Evolutionary conservation across 2,329 filamentous ascomycete genomes (phyloP), one percentile per base, ranked within the genome.

Genomic region (Nothopassalora personata): DNA sequence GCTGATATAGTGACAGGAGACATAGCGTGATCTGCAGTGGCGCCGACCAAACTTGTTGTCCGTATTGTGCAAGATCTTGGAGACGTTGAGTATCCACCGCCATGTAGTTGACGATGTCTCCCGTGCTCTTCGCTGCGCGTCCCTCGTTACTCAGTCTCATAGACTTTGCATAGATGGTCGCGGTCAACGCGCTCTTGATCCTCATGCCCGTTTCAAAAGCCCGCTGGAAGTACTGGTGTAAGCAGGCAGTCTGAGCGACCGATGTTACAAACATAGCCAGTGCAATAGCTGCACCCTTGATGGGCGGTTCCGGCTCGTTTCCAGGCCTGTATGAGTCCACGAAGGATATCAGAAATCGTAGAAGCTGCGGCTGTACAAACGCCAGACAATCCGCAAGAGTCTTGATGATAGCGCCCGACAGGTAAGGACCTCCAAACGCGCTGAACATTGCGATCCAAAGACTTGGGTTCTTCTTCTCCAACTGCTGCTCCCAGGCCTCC

Each of bases 41-140:
- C 2, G 95, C 93, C 47, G 92, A 97, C 91, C 94, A 97, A 10
- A 96, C 79, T 73, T 97, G 93, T 72, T 96, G 92, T 18, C 90
- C 91, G 72, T 94, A 99, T 71, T 99, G 95, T 1, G 93, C 91
- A 58, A 99, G 79, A 75, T 99, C 94, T 70, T 97, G 90, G 18
- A 99, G 82, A 65, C 95, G 88, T 75, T 99, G 94, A 13, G 93
- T 93, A 72, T 99, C 94, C 9, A 99, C 93, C 49, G 95, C 94
- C 93, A 99, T 99, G 76, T 96, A 94, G 72, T 99, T 99, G 73
- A 99, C 94, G 70, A 99, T 97, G 70, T 99, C 95, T 58, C 94
- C 94, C 0, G 94, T 99, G 0, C 90, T 90, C 77, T 97, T 97
- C 48, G 86, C 77, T 1, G 91, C 83, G 56, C 93, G 85, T 8